Evolutionary conservation across 495 filamentous ascomycete genomes (phyloP).

Genomic region (Xylaria flabelliformis): DNA sequence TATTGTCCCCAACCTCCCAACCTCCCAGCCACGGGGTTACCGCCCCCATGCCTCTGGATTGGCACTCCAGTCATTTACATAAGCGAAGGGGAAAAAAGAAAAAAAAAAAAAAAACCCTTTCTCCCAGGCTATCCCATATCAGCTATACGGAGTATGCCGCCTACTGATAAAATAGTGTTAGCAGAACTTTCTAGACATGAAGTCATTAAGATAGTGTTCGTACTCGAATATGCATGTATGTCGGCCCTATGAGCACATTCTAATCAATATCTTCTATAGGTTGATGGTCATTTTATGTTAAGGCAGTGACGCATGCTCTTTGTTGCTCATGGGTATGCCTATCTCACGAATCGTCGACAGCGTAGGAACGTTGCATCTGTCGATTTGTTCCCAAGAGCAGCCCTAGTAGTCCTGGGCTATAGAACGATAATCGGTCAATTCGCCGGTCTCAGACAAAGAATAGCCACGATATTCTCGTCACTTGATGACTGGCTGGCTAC

Average conservation of each 20-base stretch:
- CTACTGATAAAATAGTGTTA: too few species aligned
- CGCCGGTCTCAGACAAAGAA: constrained; percentile 1
- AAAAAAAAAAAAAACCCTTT: too few species aligned
- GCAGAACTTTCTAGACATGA: background rate
- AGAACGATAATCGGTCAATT: background rate
- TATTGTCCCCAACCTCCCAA: background rate
- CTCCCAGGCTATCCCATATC: too few species aligned
- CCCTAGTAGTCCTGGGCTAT: background rate
- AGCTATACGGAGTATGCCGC: too few species aligned
- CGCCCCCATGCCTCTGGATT: background rate
- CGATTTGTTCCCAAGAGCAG: background rate
- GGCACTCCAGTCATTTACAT: background rate
- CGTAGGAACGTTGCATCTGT: background rate
- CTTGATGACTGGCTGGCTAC: background rate
- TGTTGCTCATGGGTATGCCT: background rate
- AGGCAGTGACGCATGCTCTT: background rate
- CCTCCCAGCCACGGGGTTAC: background rate
- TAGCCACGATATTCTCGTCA: background rate
- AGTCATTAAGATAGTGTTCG: background rate
- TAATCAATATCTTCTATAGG: background rate
- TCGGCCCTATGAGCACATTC: background rate
- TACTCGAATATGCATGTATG: background rate
- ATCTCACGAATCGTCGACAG: background rate
- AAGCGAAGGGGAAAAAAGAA: too few species aligned
- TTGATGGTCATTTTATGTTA: background rate